phyloP scores from a whole-genome alignment of 495 filamentous ascomycete genomes.

The Trichoderma orchidacearum region DNA sequence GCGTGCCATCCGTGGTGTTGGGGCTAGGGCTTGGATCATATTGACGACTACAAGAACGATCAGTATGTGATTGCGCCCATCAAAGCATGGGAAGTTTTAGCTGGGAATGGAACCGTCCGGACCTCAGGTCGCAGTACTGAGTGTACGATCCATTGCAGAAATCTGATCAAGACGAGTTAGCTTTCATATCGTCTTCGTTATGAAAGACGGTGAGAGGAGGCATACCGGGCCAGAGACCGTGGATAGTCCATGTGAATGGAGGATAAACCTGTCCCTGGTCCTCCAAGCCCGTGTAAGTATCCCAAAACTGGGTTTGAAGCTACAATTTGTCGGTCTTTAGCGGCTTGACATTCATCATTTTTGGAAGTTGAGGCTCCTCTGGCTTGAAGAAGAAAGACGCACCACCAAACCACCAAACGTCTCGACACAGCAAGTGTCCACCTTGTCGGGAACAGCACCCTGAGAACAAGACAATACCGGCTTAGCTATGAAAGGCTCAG shows the following conservation, averaged over 20 bases:
- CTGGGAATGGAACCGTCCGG: too few species aligned
- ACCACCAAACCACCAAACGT: slow-evolving; percentile 35
- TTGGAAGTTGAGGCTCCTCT: not conserved
- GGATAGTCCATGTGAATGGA: slow-evolving; percentile 29
- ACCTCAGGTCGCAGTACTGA: slow-evolving; percentile 39
- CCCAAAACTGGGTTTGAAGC: slow-evolving; percentile 38
- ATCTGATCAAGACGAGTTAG: not conserved
- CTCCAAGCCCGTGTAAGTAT: slow-evolving; percentile 37
- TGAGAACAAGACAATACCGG: slow-evolving; percentile 32
- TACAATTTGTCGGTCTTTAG: too few species aligned
- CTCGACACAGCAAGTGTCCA: slow-evolving; percentile 38
- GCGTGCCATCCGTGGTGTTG: slow-evolving; percentile 33
- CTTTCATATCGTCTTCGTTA: not conserved
- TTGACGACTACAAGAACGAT: slow-evolving; percentile 19
- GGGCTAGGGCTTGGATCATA: slow-evolving; percentile 36
- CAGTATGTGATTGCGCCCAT: not conserved
- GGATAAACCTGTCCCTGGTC: slow-evolving; percentile 31
- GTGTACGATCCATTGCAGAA: slow-evolving; percentile 29
- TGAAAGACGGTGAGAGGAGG: not conserved
- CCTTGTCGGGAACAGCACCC: slow-evolving; percentile 18
- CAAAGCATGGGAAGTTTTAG: too few species aligned
- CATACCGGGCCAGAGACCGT: slow-evolving; percentile 34
- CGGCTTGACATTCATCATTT: too few species aligned
- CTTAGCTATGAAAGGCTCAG: slow-evolving; percentile 11
- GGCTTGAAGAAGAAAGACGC: not conserved